Conservation (phyloP, 2,329 filamentous ascomycete genomes). For the Colletotrichum eremochloae region DNA sequence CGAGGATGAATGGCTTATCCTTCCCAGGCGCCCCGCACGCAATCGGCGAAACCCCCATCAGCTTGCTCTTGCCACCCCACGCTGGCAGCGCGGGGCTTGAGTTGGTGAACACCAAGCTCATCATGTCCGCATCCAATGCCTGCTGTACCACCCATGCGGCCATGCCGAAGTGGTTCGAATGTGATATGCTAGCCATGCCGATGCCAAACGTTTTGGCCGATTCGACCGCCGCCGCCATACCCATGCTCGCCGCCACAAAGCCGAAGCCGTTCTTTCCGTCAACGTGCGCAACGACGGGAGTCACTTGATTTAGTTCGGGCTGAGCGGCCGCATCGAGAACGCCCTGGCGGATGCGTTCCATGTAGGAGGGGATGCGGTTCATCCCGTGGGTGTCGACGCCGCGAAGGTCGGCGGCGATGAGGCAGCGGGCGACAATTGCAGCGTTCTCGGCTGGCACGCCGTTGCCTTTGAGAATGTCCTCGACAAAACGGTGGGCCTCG, state of each 20-base stretch:
- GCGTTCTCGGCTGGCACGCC: conserved; percentile 72
- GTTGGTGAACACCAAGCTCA: conserved; percentile 79
- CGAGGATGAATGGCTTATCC: conserved; percentile 76
- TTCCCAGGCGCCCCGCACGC: conserved; percentile 80
- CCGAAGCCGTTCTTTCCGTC: conserved; percentile 80
- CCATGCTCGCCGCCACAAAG: conserved; percentile 76
- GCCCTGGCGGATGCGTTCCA: conserved; percentile 77
- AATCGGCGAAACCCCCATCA: conserved; percentile 81
- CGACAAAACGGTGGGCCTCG: conserved; percentile 62
- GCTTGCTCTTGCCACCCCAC: conserved; percentile 76
- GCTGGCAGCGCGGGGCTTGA: conserved; percentile 79
- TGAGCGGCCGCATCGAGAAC: conserved; percentile 73
- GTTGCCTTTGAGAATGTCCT: conserved; percentile 70
- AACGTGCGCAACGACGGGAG: conserved; percentile 78
- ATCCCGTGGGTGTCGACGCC: conserved; percentile 84
- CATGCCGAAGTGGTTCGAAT: conserved; percentile 89
- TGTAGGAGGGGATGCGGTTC: conserved; percentile 83
- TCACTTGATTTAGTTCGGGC: conserved; percentile 72
- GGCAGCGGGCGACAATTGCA: conserved; percentile 72
- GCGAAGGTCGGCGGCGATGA: conserved; percentile 81
- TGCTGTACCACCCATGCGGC: conserved; percentile 84
- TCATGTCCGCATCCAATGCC: conserved; percentile 78
- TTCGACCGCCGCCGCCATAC: conserved; percentile 76
- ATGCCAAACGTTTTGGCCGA: conserved; percentile 77
- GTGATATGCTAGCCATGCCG: conserved; percentile 81